A percentile compares a stretch with the other conserved stretches of the same genome.
These are phyloP conservation scores for Trametes sanguinea DNA, from an alignment of 768 basidiomycete species.

Conservation along the genomic window DNA sequence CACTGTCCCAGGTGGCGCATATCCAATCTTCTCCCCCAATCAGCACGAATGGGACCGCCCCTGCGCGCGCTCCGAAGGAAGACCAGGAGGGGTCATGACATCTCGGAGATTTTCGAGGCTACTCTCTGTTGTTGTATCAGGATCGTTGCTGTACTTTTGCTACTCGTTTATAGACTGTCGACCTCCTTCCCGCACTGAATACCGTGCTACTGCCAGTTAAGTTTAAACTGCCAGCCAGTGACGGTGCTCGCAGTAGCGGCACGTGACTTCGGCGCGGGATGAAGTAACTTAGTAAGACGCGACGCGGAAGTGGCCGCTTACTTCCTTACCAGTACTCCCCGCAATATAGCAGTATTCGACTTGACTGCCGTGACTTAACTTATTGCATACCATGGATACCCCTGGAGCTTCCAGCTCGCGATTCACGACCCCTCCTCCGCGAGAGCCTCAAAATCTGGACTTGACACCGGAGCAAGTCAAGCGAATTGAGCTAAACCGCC, in stretches of 20 bases:
- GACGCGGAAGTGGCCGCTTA: slow-evolving; percentile 11
- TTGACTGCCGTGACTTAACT: background rate
- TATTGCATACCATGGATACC: background rate
- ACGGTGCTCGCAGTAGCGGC: too few species aligned
- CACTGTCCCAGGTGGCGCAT: slow-evolving; percentile 16
- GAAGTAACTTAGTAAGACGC: background rate
- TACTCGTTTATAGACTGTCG: background rate
- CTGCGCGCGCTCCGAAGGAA: background rate
- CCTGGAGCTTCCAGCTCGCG: slow-evolving; percentile 14
- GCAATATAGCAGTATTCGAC: background rate
- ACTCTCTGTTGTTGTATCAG: background rate
- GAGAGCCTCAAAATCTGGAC: slow-evolving; percentile 22
- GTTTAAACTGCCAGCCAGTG: too few species aligned
- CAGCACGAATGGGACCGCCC: slow-evolving; percentile 2
- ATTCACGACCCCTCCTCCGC: slow-evolving; percentile 43
- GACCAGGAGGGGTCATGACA: background rate
- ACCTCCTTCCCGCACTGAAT: background rate
- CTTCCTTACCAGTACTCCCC: background rate
- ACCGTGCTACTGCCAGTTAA: background rate
- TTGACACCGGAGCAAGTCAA: slow-evolving; percentile 70
- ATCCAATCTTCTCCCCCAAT: slow-evolving; percentile 4
- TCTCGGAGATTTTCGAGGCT: background rate
- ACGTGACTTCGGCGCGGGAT: background rate
- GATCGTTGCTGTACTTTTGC: background rate
- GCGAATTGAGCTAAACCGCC: slow-evolving; percentile 75